These are phyloP conservation scores for Geotrichum cucujoidarum DNA, from an alignment of 1,139 yeast species.

Conservation along the genomic window DNA sequence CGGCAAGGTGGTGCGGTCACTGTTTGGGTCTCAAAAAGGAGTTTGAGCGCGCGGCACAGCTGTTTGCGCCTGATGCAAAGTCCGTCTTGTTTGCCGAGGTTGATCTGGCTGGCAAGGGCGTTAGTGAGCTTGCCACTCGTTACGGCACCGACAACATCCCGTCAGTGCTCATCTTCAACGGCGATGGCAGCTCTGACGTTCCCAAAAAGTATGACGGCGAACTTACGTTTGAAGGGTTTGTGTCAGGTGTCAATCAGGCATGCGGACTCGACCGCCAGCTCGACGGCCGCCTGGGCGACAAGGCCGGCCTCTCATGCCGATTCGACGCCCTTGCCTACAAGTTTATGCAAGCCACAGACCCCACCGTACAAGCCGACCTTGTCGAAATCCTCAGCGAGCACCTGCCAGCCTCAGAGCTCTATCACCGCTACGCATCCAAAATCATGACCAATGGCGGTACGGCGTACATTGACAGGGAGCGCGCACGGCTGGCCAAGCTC, in stretches of 20 bases:
- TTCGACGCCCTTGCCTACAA: constrained; percentile 36
- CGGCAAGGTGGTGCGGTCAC: constrained; percentile 77
- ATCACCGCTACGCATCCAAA: constrained; percentile 48
- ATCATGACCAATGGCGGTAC: constrained; percentile 41
- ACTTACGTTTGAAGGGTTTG: constrained; percentile 42
- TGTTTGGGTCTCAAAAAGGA: constrained; percentile 63
- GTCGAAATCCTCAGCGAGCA: no score
- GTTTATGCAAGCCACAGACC: background rate
- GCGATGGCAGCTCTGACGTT: background rate
- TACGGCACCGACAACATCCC: background rate
- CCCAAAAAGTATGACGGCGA: background rate
- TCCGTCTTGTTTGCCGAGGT: background rate
- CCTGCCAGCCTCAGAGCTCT: constrained; percentile 43
- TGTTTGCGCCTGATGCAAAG: constrained; percentile 16
- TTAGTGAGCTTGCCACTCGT: background rate
- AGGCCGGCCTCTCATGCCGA: constrained; percentile 53
- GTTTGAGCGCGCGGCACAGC: constrained; percentile 53
- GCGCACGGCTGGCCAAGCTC: background rate
- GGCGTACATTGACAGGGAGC: constrained; percentile 47
- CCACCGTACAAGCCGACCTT: background rate
- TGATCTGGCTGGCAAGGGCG: background rate
- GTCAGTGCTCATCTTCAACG: background rate
- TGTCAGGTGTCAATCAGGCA: constrained; percentile 48
- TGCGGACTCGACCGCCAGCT: constrained; percentile 49
- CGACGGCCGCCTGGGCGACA: constrained; percentile 47